Percentiles rank a stretch among this genome's conserved stretches.
phyloP scores from a whole-genome alignment of 345 rosid genomes.

The Salix brachista region DNA sequence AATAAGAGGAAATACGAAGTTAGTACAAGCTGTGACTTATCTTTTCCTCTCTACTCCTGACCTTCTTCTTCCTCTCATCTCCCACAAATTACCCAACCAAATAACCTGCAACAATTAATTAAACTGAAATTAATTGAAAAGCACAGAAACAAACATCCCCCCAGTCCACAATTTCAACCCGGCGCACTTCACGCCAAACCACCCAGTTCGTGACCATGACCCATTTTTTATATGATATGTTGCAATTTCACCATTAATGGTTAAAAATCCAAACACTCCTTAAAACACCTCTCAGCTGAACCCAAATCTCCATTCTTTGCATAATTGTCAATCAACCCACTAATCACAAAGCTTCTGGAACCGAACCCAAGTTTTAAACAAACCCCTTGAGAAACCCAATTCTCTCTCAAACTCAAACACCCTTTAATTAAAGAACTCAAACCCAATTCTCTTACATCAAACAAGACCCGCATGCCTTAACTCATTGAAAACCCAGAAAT shows the following conservation, averaged over 20 bases:
- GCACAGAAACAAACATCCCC: too few species aligned
- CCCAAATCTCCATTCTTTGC: constrained; percentile 27
- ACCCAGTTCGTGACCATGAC: constrained; percentile 49
- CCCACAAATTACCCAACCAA: too few species aligned
- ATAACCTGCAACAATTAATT: too few species aligned
- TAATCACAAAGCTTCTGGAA: constrained; percentile 25
- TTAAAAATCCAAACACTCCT: constrained; percentile 22
- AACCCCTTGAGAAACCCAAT: constrained; percentile 30
- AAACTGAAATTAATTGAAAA: too few species aligned
- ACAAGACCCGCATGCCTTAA: constrained; percentile 29
- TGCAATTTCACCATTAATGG: too few species aligned
- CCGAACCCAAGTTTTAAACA: constrained; percentile 32
- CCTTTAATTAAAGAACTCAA: constrained; percentile 36
- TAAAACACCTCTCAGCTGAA: constrained; percentile 41
- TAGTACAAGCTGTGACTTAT: too few species aligned
- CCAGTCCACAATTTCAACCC: constrained; percentile 38
- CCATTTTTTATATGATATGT: constrained; percentile 37
- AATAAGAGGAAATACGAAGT: too few species aligned
- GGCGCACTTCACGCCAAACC: constrained; percentile 16
- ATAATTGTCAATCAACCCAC: constrained; percentile 44
- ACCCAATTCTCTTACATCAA: constrained; percentile 27
- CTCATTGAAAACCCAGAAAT: constrained; percentile 14
- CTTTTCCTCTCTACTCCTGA: too few species aligned
- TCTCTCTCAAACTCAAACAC: constrained; percentile 22
- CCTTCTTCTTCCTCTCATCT: too few species aligned